Percentiles rank a stretch among this genome's conserved stretches.
Conservation (phyloP, 345 rosid species). For the Hirschfeldia incana region DNA sequence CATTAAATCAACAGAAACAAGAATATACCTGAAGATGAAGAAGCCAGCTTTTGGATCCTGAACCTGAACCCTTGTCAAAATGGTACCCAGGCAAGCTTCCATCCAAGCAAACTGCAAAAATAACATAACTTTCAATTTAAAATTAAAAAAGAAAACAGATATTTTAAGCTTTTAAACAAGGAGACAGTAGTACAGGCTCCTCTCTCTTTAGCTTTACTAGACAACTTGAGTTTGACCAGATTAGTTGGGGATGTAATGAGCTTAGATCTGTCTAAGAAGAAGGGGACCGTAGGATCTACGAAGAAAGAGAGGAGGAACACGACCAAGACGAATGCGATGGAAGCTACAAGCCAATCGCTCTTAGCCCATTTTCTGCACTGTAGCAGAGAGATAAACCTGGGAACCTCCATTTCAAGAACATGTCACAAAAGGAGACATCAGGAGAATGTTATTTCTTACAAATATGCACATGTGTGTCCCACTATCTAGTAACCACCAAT, state of each 20-base stretch:
- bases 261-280: no score
- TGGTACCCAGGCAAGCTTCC: not conserved
- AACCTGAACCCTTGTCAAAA: not conserved
- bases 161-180: no score
- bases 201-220: not conserved
- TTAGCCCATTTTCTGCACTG: not conserved
- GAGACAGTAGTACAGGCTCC: not conserved
- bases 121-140: not conserved
- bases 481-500: not conserved
- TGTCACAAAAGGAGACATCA: not conserved
- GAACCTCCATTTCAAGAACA: not conserved
- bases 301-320: not conserved
- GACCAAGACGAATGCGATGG: not conserved
- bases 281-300: not conserved
- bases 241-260: not conserved
- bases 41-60: not conserved
- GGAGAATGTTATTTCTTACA: not conserved
- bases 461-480: not conserved
- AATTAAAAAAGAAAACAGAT: no score
- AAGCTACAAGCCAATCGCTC: not conserved
- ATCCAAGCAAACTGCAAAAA: not conserved
- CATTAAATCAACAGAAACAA: no score
- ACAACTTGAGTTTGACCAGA: not conserved
- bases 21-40: not conserved
- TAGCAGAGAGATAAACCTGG: not conserved